Evolutionary conservation across 192 early-diverging fungal genomes (phyloP), one percentile per base, ranked within the genome.

Genomic region (Coemansia pectinata): DNA sequence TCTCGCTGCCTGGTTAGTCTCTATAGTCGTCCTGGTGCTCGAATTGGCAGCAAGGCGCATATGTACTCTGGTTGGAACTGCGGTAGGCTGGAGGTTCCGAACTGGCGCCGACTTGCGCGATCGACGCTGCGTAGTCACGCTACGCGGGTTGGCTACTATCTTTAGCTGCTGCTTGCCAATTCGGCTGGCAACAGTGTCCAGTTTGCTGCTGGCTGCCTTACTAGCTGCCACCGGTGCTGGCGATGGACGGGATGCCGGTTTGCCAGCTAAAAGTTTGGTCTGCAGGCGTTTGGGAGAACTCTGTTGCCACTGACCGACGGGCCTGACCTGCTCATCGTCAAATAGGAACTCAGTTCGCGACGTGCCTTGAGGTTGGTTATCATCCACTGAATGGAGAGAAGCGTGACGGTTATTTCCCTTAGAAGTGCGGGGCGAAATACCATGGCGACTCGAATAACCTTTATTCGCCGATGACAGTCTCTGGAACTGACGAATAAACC

Each of bases 331-430:
- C 23, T 78, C 72, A 1, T 83, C 76, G 41, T 83, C 81, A 67
- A 83, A 83, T 3, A 83, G 34, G 48, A 78, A 83, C 62, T 78
- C 73, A 2, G 69, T 63, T 21, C 25, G 23, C 5, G 50, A 4
- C 4, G 47, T 47, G 11, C 45, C 19, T 36, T 25, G 42, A n/a
- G 33, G 34, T 14, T 9, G 21, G 5, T 38, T 39, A 15, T 27
- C 47, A 23, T 34, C 27, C 36, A 33, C 36, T 12, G 61, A 10
- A 31, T 59, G 23, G n/a, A 50, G 27, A 14, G 40, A 41, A 6
- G 23, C 19, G 23, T 12, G 57, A 5, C 44, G 40, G 15, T 4
- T 5, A 12, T 39, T 36, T 39, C 34, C 19, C 34, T 14, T 39
- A 23, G 36, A 61, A n/a, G 17, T 14, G 17, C 8, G 33, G 15